A percentile compares a stretch with the other conserved stretches of the same genome.
Conservation (phyloP, 1,284 basidiomycete genomes). For the Pseudozyma hubeiensis region DNA sequence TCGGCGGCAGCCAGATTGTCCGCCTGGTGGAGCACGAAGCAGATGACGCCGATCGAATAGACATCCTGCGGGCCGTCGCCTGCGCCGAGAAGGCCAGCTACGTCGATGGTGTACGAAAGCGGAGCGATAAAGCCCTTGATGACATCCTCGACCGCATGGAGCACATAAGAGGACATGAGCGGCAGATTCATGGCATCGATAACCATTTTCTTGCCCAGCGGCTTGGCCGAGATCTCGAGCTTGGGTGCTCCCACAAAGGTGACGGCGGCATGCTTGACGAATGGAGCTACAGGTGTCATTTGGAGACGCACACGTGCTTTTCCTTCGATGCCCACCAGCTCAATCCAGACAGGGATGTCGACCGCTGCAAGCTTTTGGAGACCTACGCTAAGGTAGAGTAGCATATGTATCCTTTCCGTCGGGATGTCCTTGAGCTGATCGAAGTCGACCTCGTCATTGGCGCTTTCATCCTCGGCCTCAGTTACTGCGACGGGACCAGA, state of each 20-base stretch:
- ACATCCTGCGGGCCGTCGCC: conserved; percentile 60
- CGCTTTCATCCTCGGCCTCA: conserved; percentile 12
- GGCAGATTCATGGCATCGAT: conserved; percentile 67
- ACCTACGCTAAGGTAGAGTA: conserved; percentile 60
- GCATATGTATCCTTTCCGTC: conserved; percentile 54
- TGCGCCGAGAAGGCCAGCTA: conserved; percentile 54
- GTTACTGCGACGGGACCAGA: conserved; percentile 15
- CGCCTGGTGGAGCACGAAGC: conserved; percentile 59
- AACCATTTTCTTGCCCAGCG: conserved; percentile 62
- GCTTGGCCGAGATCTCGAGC: conserved; percentile 64
- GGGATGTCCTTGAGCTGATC: conserved; percentile 36
- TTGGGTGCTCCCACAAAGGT: conserved; percentile 58
- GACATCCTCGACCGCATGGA: conserved; percentile 57
- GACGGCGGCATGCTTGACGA: conserved; percentile 63
- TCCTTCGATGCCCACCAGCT: conserved; percentile 63
- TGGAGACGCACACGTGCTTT: conserved; percentile 62
- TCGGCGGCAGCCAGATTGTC: conserved; percentile 59
- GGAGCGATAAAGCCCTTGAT: conserved; percentile 62
- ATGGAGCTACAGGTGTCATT: conserved; percentile 59
- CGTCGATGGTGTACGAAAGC: conserved; percentile 59
- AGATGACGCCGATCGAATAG: conserved; percentile 59
- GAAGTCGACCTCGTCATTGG: conserved; percentile 20
- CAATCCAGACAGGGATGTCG: conserved; percentile 63
- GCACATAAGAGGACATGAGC: conserved; percentile 59
- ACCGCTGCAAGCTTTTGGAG: conserved; percentile 64